Conservation (phyloP, 2,329 filamentous ascomycete genomes). For the Neonectria ditissima region DNA sequence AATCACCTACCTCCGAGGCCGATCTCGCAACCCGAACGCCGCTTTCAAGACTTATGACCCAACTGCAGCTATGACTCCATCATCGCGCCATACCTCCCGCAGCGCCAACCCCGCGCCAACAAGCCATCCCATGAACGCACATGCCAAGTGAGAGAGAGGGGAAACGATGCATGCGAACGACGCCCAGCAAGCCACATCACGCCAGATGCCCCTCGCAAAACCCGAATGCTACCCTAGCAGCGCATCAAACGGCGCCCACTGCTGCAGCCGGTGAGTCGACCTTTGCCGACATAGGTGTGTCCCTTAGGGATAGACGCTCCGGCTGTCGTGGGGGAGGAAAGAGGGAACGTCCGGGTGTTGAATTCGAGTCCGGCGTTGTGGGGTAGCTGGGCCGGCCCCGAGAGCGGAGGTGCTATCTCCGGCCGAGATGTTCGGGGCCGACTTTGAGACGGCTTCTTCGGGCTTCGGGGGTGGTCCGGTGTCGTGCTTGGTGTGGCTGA, state of each 20-base stretch:
- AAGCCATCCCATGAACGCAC: background rate
- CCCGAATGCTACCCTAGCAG: constrained; percentile 2
- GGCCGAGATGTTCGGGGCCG: constrained; percentile 6
- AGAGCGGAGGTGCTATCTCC: background rate
- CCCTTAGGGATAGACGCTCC: no score
- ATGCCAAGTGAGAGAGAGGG: constrained; percentile 4
- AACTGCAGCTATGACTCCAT: constrained; percentile 1
- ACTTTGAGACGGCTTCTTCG: background rate
- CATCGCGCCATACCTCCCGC: background rate
- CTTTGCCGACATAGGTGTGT: background rate
- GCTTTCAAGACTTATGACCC: background rate
- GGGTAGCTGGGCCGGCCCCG: background rate
- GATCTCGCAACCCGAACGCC: constrained; percentile 22
- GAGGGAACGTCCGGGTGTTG: background rate
- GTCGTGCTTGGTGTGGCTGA: no score
- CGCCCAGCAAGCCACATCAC: constrained; percentile 12
- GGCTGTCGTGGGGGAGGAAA: no score
- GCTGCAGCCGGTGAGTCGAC: background rate
- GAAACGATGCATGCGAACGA: constrained; percentile 7
- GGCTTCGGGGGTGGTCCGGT: no score
- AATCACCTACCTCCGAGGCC: constrained; percentile 29
- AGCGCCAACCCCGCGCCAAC: constrained; percentile 2
- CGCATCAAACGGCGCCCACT: background rate
- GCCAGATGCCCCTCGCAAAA: background rate
- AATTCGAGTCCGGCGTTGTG: constrained; percentile 1